A percentile compares a stretch with the other conserved stretches of the same genome.
phyloP scores from a whole-genome alignment of 768 basidiomycete genomes.

The Coprinopsis cinerea region DNA sequence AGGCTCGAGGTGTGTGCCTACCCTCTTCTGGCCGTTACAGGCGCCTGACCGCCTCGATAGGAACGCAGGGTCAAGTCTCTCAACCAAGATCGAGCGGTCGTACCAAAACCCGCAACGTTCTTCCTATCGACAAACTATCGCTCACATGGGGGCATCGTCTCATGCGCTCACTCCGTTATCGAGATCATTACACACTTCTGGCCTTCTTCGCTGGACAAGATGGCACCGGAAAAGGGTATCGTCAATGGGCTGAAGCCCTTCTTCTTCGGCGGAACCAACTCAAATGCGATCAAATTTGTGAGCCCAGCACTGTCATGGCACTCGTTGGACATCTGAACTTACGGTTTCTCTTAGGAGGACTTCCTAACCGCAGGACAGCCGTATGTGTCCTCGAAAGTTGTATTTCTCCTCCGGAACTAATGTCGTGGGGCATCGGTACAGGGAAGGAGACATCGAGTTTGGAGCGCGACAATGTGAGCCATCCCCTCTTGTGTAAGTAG shows the following conservation, averaged over 20 bases:
- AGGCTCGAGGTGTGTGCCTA: constrained; percentile 49
- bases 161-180: constrained; percentile 61
- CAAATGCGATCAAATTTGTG: constrained; percentile 36
- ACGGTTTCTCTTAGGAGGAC: constrained; percentile 32
- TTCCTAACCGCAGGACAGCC: constrained; percentile 48
- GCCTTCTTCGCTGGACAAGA: constrained; percentile 58
- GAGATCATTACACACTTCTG: constrained; percentile 55
- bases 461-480: constrained; percentile 58
- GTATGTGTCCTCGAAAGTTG: too few species aligned
- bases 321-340: not conserved
- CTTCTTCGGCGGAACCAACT: constrained; percentile 48
- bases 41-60: constrained; percentile 4
- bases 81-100: not conserved
- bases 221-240: constrained; percentile 50
- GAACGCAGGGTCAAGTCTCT: constrained; percentile 2
- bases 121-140: constrained; percentile 62
- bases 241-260: constrained; percentile 54
- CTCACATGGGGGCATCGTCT: constrained; percentile 66
- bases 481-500: not conserved
- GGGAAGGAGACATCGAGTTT: constrained; percentile 47
- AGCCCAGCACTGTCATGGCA: constrained; percentile 4
- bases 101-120: constrained; percentile 31
- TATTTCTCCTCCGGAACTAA: too few species aligned
- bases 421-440: constrained; percentile 19
- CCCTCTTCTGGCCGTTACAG: not conserved